Evolutionary conservation across 441 rosid genomes (phyloP).

Genomic region (Populus hybrid): DNA sequence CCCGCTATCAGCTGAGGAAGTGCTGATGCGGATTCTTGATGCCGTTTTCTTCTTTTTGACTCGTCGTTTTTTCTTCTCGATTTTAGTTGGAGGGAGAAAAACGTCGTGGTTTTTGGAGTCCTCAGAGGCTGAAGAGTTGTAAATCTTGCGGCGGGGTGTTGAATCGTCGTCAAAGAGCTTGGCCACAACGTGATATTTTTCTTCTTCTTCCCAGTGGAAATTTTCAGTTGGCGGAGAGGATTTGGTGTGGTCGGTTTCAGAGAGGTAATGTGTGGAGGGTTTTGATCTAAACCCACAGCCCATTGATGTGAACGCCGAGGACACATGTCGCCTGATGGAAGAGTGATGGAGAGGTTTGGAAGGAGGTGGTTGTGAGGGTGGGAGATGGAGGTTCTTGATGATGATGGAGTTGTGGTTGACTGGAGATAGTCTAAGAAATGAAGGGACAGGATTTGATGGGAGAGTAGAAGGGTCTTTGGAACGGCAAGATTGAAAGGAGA

Average conservation of each 20-base stretch:
- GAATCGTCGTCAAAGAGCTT: slow-evolving; percentile 26
- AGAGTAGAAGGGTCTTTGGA: slow-evolving; percentile 47
- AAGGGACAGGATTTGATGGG: slow-evolving; percentile 47
- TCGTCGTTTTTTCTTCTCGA: slow-evolving; percentile 32
- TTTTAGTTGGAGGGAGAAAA: slow-evolving; percentile 18
- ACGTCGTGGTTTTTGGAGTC: slow-evolving; percentile 15
- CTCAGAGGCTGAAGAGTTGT: slow-evolving; percentile 30
- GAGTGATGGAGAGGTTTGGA: slow-evolving; percentile 29
- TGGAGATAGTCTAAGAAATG: slow-evolving; percentile 41
- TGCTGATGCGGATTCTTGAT: slow-evolving; percentile 37
- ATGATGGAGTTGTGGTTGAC: slow-evolving; percentile 29
- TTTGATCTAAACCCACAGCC: slow-evolving; percentile 36
- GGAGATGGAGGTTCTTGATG: slow-evolving; percentile 13
- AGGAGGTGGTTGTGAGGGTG: slow-evolving; percentile 15
- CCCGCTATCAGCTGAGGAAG: slow-evolving; percentile 48
- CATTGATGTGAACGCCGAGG: slow-evolving; percentile 37
- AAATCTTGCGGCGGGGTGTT: slow-evolving; percentile 51
- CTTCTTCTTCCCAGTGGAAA: slow-evolving; percentile 63
- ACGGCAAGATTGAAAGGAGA: slow-evolving; percentile 48
- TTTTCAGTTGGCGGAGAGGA: slow-evolving; percentile 27
- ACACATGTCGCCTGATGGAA: slow-evolving; percentile 44
- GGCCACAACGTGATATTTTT: slow-evolving; percentile 50
- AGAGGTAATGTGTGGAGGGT: slow-evolving; percentile 17
- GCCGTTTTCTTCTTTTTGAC: slow-evolving; percentile 24
- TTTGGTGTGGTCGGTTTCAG: slow-evolving; percentile 28